Base-by-base conservation (phyloP, 2,329 filamentous ascomycete genomes). In the Raffaelea deltoideospora region DNA sequence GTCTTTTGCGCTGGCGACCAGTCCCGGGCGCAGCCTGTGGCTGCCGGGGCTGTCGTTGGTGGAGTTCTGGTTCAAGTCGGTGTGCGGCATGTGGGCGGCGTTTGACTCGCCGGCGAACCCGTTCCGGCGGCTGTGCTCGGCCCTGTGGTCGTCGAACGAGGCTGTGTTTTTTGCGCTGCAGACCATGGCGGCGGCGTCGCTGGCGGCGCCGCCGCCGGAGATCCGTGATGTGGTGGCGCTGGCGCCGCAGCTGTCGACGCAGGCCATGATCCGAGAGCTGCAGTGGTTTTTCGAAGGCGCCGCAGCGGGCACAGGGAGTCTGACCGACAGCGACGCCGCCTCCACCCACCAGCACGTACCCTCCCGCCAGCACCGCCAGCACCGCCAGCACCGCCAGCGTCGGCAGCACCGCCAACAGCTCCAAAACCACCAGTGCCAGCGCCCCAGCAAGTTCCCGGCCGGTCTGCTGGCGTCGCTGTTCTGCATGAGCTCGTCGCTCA, bases 31-130 rank as follows among this genome's bases (percentile, higher is more conserved):
- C 8, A 28, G 31, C 0, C 38, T 45, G 4, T 27, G 33, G 2
- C 18, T 38, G 13, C 38, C 42, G 3, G 33, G 36, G 15, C 35
- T 53, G 0, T 47, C 56, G 1, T 50, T 61, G 10, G 55, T 61
- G 18, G 44, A 51, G 31, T 45, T 53, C 26, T 61, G 58, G 58
- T 61, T 61, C 36, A 49, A 54, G 1, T 50, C 58, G 13, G 58
- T 61, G 7, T 61, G 58, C 28, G 50, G 58, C 1, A 48, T 53
- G 13, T 61, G 58, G 58, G 60, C 58, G 1, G 56, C 54, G 5
- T 59, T 57, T 22, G 58, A 61, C 40, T 61, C 58, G 14, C 45
- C 51, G 14, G 40, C 47, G 3, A 61, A 61, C 18, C 47, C 57
- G 19, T 61, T 61, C 32, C 55, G 58, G 0, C 54, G 50, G 24